Base-by-base conservation (phyloP, 1,139 yeast species). In the Kurtzmaniella quercitrusa region DNA sequence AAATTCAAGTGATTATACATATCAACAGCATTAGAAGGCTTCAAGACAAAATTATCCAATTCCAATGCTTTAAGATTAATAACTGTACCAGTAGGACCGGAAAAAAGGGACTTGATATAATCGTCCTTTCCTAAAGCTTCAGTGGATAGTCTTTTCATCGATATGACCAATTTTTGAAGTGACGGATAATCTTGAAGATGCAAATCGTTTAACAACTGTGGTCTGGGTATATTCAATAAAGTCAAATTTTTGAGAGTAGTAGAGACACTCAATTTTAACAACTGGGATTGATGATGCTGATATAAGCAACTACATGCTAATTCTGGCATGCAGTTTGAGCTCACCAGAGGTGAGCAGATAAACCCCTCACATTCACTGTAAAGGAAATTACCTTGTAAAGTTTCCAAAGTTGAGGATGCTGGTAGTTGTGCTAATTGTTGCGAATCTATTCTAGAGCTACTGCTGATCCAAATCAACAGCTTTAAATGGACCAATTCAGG, bases 401-500 rank as follows among this genome's bases (percentile, higher is more conserved):
- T 41, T 7, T 38, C 43, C 34, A 46, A 47, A 18, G 43, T 7
- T 46, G 46, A 4, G 41, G 38, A 16, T 44, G 44, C 3, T 58
- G 58, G 7, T 56, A 42, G 10, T 46, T 39, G 25, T 46, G 25
- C 47, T n/a, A 58, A 44, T 3, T 54, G 38, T 2, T 44, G 43
- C 18, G 53, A 41, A 34, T 53, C 52, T 7, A 57, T 42, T 44
- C 53, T 50, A 38, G 51, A 49, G 19, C 43, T 44, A 23, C 41
- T 46, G 34, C 50, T 48, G 9, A 53, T 52, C 68, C 68, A 64
- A 37, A 53, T 49, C 38, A 64, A 57, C 19, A 53, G 54, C 6
- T 40, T 44, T 38, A 64, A 49, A 42, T 55, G 56, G 1, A 19
- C 37, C 43, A 64, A 53, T 8, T 48, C 34, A 1, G 63, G 64